Conservation (phyloP, 805 yeast species). For the Cyberlindnera mississippiensis region DNA sequence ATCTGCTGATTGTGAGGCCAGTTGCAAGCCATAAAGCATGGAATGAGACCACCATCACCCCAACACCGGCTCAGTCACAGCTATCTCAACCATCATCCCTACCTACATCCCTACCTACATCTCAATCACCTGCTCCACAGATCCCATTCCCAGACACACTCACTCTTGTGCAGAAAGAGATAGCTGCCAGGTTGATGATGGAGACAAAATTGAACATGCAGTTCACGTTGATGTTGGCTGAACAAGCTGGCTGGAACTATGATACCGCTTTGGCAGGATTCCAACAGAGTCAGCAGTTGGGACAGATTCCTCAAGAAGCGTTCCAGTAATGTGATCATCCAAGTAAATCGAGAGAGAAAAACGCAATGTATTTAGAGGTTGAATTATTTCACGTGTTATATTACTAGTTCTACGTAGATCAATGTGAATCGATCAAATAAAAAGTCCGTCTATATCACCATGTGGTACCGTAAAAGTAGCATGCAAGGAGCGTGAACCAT, state of each 20-base stretch:
- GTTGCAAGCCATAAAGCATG: conserved; percentile 55
- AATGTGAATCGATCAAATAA: too few relatives aligned
- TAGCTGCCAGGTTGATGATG: conserved; percentile 58
- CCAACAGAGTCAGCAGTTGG: conserved; percentile 45
- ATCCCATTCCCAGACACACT: conserved; percentile 20
- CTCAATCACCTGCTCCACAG: conserved; percentile 16
- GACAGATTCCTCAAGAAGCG: conserved; percentile 29
- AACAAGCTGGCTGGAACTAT: conserved; percentile 84
- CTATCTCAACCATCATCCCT: conserved; percentile 14
- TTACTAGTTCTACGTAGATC: too few relatives aligned
- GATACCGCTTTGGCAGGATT: conserved; percentile 67
- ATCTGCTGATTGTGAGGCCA: conserved; percentile 66
- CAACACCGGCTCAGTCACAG: conserved; percentile 1
- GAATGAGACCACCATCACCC: conserved; percentile 30
- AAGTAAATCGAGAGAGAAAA: too few relatives aligned
- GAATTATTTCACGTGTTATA: too few relatives aligned
- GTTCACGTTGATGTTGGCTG: conserved; percentile 76
- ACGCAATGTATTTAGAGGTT: neutral
- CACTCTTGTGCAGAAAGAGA: conserved; percentile 56
- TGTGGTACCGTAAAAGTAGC: too few relatives aligned
- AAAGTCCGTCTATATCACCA: too few relatives aligned
- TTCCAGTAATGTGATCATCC: conserved; percentile 18
- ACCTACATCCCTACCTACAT: conserved; percentile 15
- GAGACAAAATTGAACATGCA: conserved; percentile 78
- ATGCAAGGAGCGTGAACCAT: too few relatives aligned